phyloP scores from a whole-genome alignment of 768 basidiomycete species.

The Tephrocybe sp. region DNA sequence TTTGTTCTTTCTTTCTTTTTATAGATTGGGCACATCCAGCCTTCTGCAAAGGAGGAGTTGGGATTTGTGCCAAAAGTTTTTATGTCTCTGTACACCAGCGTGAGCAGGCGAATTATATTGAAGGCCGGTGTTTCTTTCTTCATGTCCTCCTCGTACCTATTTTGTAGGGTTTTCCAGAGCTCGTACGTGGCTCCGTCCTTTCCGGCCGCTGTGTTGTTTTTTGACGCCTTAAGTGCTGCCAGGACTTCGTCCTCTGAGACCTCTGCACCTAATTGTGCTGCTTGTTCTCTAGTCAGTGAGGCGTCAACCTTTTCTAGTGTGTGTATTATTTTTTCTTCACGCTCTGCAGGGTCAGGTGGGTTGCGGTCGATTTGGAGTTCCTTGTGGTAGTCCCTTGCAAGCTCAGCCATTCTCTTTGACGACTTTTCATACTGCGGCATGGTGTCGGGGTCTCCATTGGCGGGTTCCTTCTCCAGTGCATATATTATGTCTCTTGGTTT shows the following conservation, averaged over 20 bases:
- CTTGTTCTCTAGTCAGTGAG: too few relatives aligned
- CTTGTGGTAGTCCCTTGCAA: conserved; percentile 6
- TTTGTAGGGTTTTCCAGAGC: conserved; percentile 25
- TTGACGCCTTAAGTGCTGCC: conserved; percentile 5
- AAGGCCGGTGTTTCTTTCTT: conserved; percentile 7
- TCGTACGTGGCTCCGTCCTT: conserved; percentile 20
- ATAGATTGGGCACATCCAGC: conserved; percentile 40
- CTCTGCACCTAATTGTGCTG: not conserved
- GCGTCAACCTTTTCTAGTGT: too few relatives aligned
- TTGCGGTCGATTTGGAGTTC: too few relatives aligned
- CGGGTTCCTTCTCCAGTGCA: not conserved
- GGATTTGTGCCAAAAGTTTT: conserved; percentile 16
- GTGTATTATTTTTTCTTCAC: too few relatives aligned
- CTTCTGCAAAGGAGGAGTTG: conserved; percentile 21
- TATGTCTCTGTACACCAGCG: conserved; percentile 26
- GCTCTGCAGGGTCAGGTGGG: too few relatives aligned
- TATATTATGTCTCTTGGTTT: conserved; percentile 13
- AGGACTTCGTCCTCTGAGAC: not conserved
- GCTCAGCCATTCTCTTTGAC: conserved; percentile 1
- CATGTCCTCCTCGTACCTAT: too few relatives aligned
- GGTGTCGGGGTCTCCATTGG: not conserved
- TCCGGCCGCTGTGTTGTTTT: conserved; percentile 18
- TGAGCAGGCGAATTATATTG: conserved; percentile 12
- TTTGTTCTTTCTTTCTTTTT: conserved; percentile 32
- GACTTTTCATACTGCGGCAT: too few relatives aligned